These are phyloP conservation scores for Sporothrix humicola DNA, from an alignment of 2,329 filamentous ascomycete genomes.

Conservation along the genomic window DNA sequence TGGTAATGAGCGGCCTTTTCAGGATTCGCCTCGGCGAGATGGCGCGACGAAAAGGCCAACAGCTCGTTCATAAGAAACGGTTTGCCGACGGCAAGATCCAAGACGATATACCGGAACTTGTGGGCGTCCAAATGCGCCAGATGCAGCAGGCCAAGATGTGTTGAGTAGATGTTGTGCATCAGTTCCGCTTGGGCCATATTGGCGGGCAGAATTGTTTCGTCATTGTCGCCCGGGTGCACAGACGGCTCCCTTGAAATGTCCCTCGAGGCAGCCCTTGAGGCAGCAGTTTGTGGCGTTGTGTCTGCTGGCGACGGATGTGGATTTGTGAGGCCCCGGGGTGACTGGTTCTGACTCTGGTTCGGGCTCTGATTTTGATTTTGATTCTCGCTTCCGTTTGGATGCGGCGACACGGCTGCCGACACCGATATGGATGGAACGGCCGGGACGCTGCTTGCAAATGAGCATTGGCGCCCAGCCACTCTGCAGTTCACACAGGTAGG, in stretches of 20 bases:
- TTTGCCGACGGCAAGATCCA: background rate
- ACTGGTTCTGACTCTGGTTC: too few relatives aligned
- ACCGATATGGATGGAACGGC: background rate
- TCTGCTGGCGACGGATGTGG: background rate
- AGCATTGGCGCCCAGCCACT: background rate
- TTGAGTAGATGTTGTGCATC: conserved; percentile 10
- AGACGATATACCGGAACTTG: background rate
- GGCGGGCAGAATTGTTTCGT: background rate
- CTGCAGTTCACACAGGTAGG: background rate
- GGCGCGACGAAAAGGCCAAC: conserved; percentile 18
- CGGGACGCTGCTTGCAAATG: background rate
- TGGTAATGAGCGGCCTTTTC: background rate
- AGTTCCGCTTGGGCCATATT: background rate
- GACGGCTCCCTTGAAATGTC: background rate
- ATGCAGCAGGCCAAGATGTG: background rate
- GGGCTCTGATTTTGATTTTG: too few relatives aligned
- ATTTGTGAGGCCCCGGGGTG: background rate
- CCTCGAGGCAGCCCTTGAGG: background rate
- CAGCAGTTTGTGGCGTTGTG: background rate
- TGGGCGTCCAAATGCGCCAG: background rate
- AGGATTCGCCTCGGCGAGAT: background rate
- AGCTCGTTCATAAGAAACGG: conserved; percentile 14
- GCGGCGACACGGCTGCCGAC: background rate
- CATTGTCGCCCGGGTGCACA: background rate
- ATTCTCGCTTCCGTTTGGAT: background rate